These are phyloP conservation scores for Lenwebbia sp. DNA, from an alignment of 345 rosid species.

Conservation along the genomic window DNA sequence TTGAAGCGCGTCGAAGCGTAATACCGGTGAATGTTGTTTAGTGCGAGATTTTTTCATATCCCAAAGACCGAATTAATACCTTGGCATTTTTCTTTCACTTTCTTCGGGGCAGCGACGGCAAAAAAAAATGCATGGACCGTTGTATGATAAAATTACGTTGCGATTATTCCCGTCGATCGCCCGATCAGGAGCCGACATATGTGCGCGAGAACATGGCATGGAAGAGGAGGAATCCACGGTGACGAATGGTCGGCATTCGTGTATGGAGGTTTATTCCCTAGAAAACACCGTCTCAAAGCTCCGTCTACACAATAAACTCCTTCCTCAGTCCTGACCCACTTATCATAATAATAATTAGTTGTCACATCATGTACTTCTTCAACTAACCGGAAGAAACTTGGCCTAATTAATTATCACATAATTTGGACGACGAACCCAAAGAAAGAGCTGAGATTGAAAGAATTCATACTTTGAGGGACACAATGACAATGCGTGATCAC, in stretches of 20 bases:
- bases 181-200: neutral
- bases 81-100: neutral
- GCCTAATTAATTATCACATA: conserved; percentile 2
- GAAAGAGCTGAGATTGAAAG: neutral
- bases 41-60: neutral
- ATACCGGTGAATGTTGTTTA: neutral
- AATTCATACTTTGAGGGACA: no score
- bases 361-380: neutral
- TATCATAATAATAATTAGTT: neutral
- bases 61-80: neutral
- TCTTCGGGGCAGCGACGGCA: no score
- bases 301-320: neutral
- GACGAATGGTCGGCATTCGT: neutral
- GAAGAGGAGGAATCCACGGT: neutral
- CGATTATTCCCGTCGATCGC: neutral
- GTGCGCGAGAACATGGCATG: neutral
- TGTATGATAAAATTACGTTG: neutral
- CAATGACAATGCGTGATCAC: no score
- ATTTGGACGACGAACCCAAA: neutral
- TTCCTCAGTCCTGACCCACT: neutral
- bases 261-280: neutral
- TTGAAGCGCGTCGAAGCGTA: neutral
- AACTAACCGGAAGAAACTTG: neutral
- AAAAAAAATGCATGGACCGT: no score
- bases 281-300: neutral